Evolutionary conservation across 441 rosid species (phyloP), one percentile per base, ranked within the genome.

Genomic region (Gossypium lobatum): DNA sequence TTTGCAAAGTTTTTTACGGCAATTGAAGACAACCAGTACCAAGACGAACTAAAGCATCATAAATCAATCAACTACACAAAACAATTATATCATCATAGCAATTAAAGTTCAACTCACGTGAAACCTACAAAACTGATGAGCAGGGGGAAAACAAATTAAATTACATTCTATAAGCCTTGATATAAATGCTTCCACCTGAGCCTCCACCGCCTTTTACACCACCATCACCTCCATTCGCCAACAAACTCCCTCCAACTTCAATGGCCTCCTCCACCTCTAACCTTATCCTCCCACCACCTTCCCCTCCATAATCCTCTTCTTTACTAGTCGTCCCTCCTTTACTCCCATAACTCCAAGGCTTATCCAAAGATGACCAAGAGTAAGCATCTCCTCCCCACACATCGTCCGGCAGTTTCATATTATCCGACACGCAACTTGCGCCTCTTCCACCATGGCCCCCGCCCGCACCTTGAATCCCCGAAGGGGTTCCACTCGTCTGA

Each of bases 391-490:
- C 96, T 0, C 96, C 96, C 93, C 93, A 88, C 39, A 85, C 88
- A 79, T 88, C 93, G 46, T 88, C 92, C 0, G 92, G 92, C 61
- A 85, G 77, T 75, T 87, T 88, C 11, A 80, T 72, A 63, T 83
- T 81, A 76, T 87, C 93, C 34, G 76, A 62, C 72, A 90, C 81
- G 64, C 96, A 90, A 65, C 86, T 79, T 2, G 96, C 93, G 0
- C 96, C 96, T 74, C 96, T 82, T 17, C 96, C 93, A 6, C 93
- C 96, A 2, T 88, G 86, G 6, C 93, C 96, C 0, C 93, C 96
- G 2, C 96, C 96, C 0, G 86, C 85, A 4, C 96, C 96, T 75
- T 87, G 85, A 46, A 80, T 48, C 6, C 91, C 91, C 3, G 83
- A 78, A 2, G 93, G 96, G 0, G 88, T 83, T 53, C 96, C 95